Evolutionary conservation across 352 stramenopile genomes (phyloP).

Genomic region (Phytophthora pini): DNA sequence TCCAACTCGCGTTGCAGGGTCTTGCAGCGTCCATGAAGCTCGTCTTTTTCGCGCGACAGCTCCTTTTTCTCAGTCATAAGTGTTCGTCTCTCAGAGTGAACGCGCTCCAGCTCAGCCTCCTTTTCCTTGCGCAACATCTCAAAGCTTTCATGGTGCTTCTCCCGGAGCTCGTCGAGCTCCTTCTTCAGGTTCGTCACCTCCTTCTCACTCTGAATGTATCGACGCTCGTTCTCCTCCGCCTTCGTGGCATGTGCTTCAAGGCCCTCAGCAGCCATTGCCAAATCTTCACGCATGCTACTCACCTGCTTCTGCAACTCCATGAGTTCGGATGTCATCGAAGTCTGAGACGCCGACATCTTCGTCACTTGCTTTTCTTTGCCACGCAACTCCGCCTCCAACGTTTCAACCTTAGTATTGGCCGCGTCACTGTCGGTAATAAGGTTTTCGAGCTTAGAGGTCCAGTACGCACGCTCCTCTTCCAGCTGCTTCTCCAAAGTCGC

Average conservation of each 20-base stretch:
- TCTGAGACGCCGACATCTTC: constrained; percentile 69
- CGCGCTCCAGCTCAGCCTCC: constrained; percentile 54
- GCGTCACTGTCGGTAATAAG: constrained; percentile 67
- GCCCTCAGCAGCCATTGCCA: constrained; percentile 69
- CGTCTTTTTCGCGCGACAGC: constrained; percentile 36
- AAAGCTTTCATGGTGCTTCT: constrained; percentile 65
- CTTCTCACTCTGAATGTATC: constrained; percentile 57
- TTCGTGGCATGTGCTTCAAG: constrained; percentile 72
- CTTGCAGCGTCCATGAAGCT: constrained; percentile 38
- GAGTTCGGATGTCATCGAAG: constrained; percentile 62
- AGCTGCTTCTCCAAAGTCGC: constrained; percentile 44
- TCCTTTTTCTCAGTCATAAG: constrained; percentile 39
- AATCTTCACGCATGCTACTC: constrained; percentile 62
- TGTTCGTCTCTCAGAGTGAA: constrained; percentile 46
- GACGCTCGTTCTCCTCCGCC: constrained; percentile 61
- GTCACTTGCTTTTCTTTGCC: constrained; percentile 78
- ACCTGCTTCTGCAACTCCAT: constrained; percentile 73
- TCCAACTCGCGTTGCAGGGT: constrained; percentile 46
- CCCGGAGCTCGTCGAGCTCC: constrained; percentile 58
- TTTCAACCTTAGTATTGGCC: constrained; percentile 45
- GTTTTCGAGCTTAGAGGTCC: constrained; percentile 70
- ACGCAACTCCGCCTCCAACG: constrained; percentile 44
- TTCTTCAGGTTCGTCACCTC: constrained; percentile 55
- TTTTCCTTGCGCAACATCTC: constrained; percentile 73
- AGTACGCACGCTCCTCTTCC: constrained; percentile 73